A percentile compares a stretch with the other conserved stretches of the same genome.
These are phyloP conservation scores for Wilcoxina mikolae DNA, from an alignment of 495 filamentous ascomycete species.

Conservation along the genomic window DNA sequence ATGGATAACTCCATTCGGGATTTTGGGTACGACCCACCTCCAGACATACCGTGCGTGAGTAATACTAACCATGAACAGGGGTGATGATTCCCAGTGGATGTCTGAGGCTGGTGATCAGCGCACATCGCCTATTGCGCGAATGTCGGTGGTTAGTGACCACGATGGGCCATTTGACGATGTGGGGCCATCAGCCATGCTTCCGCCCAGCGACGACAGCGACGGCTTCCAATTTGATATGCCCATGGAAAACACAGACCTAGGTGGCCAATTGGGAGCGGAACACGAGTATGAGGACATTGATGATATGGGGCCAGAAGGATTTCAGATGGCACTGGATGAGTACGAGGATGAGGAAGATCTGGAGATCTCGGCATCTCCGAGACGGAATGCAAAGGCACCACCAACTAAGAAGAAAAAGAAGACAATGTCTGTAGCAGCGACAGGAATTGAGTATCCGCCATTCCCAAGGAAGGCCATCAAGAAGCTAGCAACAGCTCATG, in stretches of 20 bases:
- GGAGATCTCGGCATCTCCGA: not conserved
- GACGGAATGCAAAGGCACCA: not conserved
- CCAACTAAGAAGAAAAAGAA: conserved; percentile 34
- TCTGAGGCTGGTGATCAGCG: not conserved
- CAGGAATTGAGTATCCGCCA: conserved; percentile 61
- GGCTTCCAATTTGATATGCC: conserved; percentile 2
- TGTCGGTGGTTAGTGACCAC: not conserved
- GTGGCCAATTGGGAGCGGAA: conserved; percentile 10
- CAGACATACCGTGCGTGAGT: not conserved
- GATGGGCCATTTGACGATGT: not conserved
- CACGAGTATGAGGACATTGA: conserved; percentile 22
- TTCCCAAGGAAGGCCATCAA: conserved; percentile 57
- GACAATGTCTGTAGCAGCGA: conserved; percentile 47
- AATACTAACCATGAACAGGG: not conserved
- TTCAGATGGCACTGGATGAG: not conserved
- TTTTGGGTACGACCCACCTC: not conserved
- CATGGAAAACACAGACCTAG: too few relatives aligned
- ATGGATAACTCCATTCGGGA: not conserved
- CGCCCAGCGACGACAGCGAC: conserved; percentile 4
- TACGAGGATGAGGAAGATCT: conserved; percentile 5
- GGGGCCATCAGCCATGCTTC: not conserved
- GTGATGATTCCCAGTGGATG: not conserved
- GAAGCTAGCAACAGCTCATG: conserved; percentile 54
- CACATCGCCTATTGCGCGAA: not conserved
- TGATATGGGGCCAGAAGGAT: not conserved